A percentile compares a stretch with the other conserved stretches of the same genome.
Evolutionary conservation across 108 stramenopile species (phyloP).

Genomic region (Cylindrotheca fusiformis): DNA sequence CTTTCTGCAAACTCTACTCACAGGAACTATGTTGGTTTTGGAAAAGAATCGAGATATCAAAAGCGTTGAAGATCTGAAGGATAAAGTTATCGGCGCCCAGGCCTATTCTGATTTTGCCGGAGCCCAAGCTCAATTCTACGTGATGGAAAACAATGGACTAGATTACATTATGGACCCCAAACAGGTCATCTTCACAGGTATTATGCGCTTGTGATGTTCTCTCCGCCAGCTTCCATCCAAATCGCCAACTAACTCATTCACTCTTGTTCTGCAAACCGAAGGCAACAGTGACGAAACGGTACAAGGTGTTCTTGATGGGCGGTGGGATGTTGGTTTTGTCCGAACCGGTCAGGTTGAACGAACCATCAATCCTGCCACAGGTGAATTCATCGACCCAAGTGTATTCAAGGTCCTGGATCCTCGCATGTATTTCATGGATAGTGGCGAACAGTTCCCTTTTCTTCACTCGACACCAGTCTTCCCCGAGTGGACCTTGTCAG

Average conservation of each 20-base stretch:
- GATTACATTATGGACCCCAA: conserved; percentile 28
- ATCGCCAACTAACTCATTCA: no score
- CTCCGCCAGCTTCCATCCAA: no score
- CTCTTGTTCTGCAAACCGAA: no score
- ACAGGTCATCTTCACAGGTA: conserved; percentile 32
- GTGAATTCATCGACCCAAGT: conserved; percentile 12
- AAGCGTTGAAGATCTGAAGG: conserved; percentile 22
- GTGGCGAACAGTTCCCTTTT: conserved; percentile 34
- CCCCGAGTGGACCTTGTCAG: conserved; percentile 40
- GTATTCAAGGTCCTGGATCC: conserved; percentile 26
- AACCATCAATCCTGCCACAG: conserved; percentile 12
- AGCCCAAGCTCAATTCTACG: conserved; percentile 36
- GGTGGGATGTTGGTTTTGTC: conserved; percentile 39
- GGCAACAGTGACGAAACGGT: conserved; percentile 25
- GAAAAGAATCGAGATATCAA: conserved; percentile 19
- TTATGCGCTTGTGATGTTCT: no score
- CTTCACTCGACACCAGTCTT: conserved; percentile 21
- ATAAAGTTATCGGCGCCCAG: conserved; percentile 21
- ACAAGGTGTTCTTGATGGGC: conserved; percentile 22
- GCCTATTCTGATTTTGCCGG: conserved; percentile 24
- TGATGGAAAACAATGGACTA: conserved; percentile 25
- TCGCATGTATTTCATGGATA: conserved; percentile 15
- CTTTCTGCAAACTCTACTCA: no score
- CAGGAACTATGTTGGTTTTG: conserved; percentile 20
- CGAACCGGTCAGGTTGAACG: conserved; percentile 34